Base-by-base conservation (phyloP, 1,284 basidiomycete genomes). In the Ganoderma lingzhi region DNA sequence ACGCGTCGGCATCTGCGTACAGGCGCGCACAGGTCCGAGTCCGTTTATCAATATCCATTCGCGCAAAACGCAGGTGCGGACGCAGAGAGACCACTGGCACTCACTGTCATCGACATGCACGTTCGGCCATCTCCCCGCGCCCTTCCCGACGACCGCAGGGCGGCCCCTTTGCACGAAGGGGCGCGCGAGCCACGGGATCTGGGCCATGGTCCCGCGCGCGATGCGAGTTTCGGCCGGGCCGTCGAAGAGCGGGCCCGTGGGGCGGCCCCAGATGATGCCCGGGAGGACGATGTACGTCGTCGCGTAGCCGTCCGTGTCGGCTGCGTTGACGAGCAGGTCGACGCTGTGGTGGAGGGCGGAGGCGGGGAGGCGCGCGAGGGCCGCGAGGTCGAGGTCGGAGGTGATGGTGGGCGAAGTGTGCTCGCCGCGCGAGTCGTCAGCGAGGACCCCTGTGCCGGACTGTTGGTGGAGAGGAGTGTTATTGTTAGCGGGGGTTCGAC, bases 201-300 rank as follows among this genome's bases (percentile, higher is more conserved):
- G 79, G 6, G 80, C 74, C 19, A 82, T 83, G 48, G 76, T 74
- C 0, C 74, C 66, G 67, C 84, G 80, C 66, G 81, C 77, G 45
- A 83, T 70, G 9, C 39, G 39, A 41, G 3, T 82, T 83, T 12
- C 77, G 68, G 32, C 10, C 2, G 58, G n/a, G 37, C 58, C 58
- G 35, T 84, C 80, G 42, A 79, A 78, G 42, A 86, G 73, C 30
- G 74, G 73, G 1, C 79, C 80, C 2, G 76, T 71, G 15, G 81
- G 78, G 30, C 80, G 63, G 4, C 83, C 83, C 59, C 80, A 86
- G 68, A 86, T 80, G 0, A 77, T 80, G 1, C 80, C 75, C 17
- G 85, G 85, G 37, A 80, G 61, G 41, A 85, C 72, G 51, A 85
- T 76, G 66, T 84, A 82, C 0, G 82, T 78, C 65, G 75, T 77